Evolutionary conservation across 257 asterid species (phyloP).

Genomic region (Ehretia macrophylla): DNA sequence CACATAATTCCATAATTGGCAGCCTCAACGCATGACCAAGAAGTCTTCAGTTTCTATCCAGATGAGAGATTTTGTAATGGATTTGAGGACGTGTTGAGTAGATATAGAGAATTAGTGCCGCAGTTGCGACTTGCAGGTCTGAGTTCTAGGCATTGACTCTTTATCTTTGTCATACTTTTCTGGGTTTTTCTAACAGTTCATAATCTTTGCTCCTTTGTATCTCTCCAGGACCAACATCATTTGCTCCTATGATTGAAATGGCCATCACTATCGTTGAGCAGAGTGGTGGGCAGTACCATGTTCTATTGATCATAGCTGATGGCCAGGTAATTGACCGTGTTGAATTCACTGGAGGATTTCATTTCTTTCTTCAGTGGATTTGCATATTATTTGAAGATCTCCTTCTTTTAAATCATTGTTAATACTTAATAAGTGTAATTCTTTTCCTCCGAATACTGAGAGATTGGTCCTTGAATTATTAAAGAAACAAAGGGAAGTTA

Average conservation of each 20-base stretch:
- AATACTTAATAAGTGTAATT: too few relatives aligned
- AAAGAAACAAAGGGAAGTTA: too few relatives aligned
- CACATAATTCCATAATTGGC: slow-evolving; percentile 9
- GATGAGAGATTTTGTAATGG: slow-evolving; percentile 87
- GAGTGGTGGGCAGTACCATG: slow-evolving; percentile 93
- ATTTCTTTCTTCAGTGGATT: not conserved
- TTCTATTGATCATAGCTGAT: slow-evolving; percentile 77
- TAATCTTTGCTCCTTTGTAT: slow-evolving; percentile 1
- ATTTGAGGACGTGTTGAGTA: slow-evolving; percentile 79
- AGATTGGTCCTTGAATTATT: too few relatives aligned
- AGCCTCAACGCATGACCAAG: slow-evolving; percentile 99
- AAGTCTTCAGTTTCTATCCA: slow-evolving; percentile 77
- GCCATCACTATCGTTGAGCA: slow-evolving; percentile 86
- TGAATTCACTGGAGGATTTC: not conserved
- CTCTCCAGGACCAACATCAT: slow-evolving; percentile 83
- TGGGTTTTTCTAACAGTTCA: slow-evolving; percentile 3
- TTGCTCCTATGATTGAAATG: slow-evolving; percentile 85
- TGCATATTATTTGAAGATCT: not conserved
- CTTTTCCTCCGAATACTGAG: too few relatives aligned
- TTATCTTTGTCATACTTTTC: not conserved
- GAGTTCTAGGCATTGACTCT: not conserved
- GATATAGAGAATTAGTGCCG: slow-evolving; percentile 90
- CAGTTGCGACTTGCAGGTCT: slow-evolving; percentile 83
- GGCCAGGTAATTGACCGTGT: slow-evolving; percentile 57
- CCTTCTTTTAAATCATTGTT: not conserved